Evolutionary conservation across 2,329 filamentous ascomycete genomes (phyloP), one percentile per base, ranked within the genome.

Genomic region (Colletotrichum tofieldiae): DNA sequence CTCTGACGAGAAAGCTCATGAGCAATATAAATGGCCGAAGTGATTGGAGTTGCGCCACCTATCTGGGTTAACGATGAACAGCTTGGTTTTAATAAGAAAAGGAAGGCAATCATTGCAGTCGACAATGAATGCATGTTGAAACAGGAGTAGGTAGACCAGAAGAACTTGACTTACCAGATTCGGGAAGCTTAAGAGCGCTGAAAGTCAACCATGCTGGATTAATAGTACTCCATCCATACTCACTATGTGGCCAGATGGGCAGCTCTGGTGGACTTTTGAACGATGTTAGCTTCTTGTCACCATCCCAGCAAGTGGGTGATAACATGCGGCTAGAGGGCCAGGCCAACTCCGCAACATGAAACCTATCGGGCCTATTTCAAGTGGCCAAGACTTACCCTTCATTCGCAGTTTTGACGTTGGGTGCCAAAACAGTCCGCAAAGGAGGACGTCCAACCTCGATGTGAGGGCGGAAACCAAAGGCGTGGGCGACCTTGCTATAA

Each of bases 221-320:
- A 65, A 82, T 79, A 0, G 77, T 82, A 2, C 80, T 81, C 80
- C 80, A 82, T 1, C 81, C 81, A 41, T 45, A 66, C 67, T 82
- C 81, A 41, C 79, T 82, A 29, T 82, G 81, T 5, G 81, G 81
- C 81, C 79, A 83, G 32, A 82, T 83, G 0, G 82, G 81, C n/a
- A 83, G 73, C 23, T 81, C 79, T 9, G 81, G 79, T 5, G 81
- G 81, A 58, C 73, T 73, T 37, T 2, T 20, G 1, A 5, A 1
- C 1, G 6, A 16, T 5, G 56, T 71, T 14, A 61, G 49, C 7
- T 14, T 39, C 23, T 7, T 16, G 4, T 35, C 16, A 3, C 14
- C 41, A 23, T 20, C 2, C 5, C 18, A 14, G 9, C 23, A 20
- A 23, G 14, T 12, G 16, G 23, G 35, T 23, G 4, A 37, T n/a